phyloP scores from a whole-genome alignment of 495 filamentous ascomycete species.

The Penicillium herquei region DNA sequence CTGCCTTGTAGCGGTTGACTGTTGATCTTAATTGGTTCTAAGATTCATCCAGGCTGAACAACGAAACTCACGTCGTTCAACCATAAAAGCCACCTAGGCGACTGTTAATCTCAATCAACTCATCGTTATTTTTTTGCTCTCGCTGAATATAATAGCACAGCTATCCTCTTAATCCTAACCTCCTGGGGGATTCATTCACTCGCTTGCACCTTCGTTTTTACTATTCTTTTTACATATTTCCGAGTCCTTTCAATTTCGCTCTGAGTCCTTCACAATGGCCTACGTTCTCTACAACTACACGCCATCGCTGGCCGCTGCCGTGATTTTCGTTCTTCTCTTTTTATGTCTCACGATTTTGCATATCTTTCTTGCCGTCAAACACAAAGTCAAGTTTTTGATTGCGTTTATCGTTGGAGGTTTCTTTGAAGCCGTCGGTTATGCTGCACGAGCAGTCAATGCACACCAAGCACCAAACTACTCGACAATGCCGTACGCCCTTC shows the following conservation, averaged over 20 bases:
- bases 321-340: constrained; percentile 52
- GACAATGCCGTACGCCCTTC: constrained; percentile 6
- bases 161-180: not conserved
- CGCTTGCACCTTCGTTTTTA: not conserved
- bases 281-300: constrained; percentile 26
- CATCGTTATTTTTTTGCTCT: too few relatives aligned
- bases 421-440: constrained; percentile 39
- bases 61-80: too few relatives aligned
- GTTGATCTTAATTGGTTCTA: not conserved
- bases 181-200: not conserved
- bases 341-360: constrained; percentile 42
- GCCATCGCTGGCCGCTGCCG: constrained; percentile 50
- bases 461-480: constrained; percentile 6
- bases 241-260: not conserved
- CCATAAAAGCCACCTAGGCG: too few relatives aligned
- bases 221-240: not conserved
- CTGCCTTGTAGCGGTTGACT: not conserved
- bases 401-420: constrained; percentile 56
- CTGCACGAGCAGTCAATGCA: constrained; percentile 8
- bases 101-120: too few relatives aligned
- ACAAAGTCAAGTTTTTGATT: constrained; percentile 58
- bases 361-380: constrained; percentile 40
- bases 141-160: not conserved
- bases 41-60: too few relatives aligned
- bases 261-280: not conserved